phyloP scores from a whole-genome alignment of 352 stramenopile genomes.

The Pilasporangium apinafurcum region DNA sequence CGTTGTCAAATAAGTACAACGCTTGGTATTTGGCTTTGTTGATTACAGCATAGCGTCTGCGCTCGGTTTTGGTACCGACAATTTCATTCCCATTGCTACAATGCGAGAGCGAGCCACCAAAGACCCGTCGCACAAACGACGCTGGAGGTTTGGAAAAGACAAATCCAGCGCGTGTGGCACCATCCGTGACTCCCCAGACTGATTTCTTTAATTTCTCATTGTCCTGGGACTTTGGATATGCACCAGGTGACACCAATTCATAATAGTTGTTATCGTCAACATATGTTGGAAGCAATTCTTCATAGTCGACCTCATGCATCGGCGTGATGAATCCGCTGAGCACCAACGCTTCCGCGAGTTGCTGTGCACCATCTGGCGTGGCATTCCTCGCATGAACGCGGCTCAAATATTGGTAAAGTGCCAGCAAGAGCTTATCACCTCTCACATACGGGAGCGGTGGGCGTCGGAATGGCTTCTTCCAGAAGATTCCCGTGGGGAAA shows the following conservation, averaged over 20 bases:
- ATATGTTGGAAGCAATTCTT: conserved; percentile 10
- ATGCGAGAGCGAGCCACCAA: not conserved
- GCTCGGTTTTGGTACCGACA: conserved; percentile 1
- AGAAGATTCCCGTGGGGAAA: conserved; percentile 9
- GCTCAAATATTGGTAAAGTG: conserved; percentile 14
- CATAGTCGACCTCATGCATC: conserved; percentile 9
- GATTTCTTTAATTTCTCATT: too few species aligned
- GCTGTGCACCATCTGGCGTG: conserved; percentile 12
- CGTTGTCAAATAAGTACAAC: conserved; percentile 7
- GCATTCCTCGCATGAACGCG: too few species aligned
- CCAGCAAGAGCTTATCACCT: conserved; percentile 28
- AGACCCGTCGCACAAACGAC: not conserved
- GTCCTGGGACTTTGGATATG: conserved; percentile 1
- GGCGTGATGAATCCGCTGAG: conserved; percentile 26
- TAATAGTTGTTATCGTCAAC: conserved; percentile 26
- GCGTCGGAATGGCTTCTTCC: conserved; percentile 1
- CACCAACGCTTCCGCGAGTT: conserved; percentile 19
- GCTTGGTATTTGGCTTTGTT: conserved; percentile 12
- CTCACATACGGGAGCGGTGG: conserved; percentile 19
- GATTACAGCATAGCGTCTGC: conserved; percentile 9
- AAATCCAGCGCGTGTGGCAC: conserved; percentile 15
- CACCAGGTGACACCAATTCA: conserved; percentile 43
- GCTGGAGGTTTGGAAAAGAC: conserved; percentile 12
- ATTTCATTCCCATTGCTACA: not conserved
- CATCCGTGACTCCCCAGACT: conserved; percentile 29